Base-by-base conservation (phyloP, 768 basidiomycete genomes). In the Boletus bicolor region DNA sequence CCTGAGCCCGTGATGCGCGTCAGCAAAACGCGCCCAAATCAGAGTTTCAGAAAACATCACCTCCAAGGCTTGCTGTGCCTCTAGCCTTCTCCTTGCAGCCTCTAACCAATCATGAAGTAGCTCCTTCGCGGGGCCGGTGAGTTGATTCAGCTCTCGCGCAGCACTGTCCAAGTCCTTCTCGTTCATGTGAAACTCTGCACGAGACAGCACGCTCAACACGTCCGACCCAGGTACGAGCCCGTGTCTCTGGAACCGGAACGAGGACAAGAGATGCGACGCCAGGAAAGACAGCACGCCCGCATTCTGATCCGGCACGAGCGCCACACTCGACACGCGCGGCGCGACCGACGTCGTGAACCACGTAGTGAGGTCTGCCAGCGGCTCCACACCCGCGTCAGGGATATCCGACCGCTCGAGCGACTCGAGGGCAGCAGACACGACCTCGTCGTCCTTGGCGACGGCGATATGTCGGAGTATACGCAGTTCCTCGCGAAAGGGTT, bases 51-150 rank as follows among this genome's bases (percentile, higher is more conserved):
- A 5, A 36, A 51, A 34, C 1, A 63, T 53, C 63, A 91, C 92
- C 78, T 95, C 89, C 61, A 99, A 71, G 41, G 93, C 91, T 72
- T 98, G 96, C 70, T 91, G 79, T 34, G 97, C 93, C 73, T 97
- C 93, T 57, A 99, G 71, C 68, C 94, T 80, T 67, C 82, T 78
- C 60, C 96, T 79, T 10, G 93, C 94, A 63, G 92, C 93, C 62
- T 86, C 84, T 39, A 99, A 75, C 97, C 96, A 99, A 73, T 98
- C 96, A 36, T 78, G 74, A 50, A 91, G 64, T 43, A 96, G 68
- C 50, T 79, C 68, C 72, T 86, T 89, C 15, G 89, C 89, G 55
- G 89, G 84, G 2, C 95, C 96, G 35, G 79, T 83, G 52, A 99
- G 75, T 72, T 93, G 89, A 70, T 98, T 99, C 30, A 98, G 77